Percentiles rank a stretch among this genome's conserved stretches.
These are phyloP conservation scores for Sclerotinia trifoliorum DNA, from an alignment of 2,329 filamentous ascomycete species.

Conservation along the genomic window DNA sequence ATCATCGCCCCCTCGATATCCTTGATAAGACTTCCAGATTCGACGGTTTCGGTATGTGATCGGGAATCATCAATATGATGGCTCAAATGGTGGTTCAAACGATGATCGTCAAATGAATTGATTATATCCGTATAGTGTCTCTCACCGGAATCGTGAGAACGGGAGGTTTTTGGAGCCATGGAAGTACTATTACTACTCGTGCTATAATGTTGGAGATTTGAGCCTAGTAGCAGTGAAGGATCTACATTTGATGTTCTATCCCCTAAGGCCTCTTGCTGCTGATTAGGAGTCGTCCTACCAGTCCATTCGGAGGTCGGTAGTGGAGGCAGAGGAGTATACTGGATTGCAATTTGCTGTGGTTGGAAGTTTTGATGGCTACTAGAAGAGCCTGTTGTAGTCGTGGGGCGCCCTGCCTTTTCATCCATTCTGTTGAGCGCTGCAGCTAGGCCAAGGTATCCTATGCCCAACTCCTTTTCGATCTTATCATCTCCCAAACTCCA, in stretches of 20 bases:
- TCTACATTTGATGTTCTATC: slow-evolving; percentile 18
- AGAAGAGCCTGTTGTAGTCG: background rate
- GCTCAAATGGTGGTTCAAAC: slow-evolving; percentile 19
- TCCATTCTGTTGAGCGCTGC: slow-evolving; percentile 59
- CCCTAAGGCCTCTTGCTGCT: slow-evolving; percentile 18
- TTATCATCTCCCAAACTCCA: slow-evolving; percentile 61
- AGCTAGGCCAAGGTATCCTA: slow-evolving; percentile 65
- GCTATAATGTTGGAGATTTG: slow-evolving; percentile 18
- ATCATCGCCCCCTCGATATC: slow-evolving; percentile 45
- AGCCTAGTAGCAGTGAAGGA: background rate
- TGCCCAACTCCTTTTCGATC: slow-evolving; percentile 59
- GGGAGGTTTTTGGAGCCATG: background rate
- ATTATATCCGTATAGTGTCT: slow-evolving; percentile 15
- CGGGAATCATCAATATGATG: slow-evolving; percentile 36
- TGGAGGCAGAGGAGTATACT: slow-evolving; percentile 19
- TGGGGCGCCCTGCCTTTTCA: slow-evolving; percentile 23
- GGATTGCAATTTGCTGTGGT: slow-evolving; percentile 26
- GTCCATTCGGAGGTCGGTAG: slow-evolving; percentile 23
- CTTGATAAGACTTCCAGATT: slow-evolving; percentile 41
- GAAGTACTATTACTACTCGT: background rate
- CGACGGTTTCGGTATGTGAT: slow-evolving; percentile 36
- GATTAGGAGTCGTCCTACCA: slow-evolving; percentile 25
- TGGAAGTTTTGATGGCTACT: slow-evolving; percentile 16
- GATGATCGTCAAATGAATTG: slow-evolving; percentile 29
- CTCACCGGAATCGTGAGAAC: slow-evolving; percentile 8